Base-by-base conservation (phyloP, 73 alveolate genomes). In the Paramecium tetraurelia region DNA sequence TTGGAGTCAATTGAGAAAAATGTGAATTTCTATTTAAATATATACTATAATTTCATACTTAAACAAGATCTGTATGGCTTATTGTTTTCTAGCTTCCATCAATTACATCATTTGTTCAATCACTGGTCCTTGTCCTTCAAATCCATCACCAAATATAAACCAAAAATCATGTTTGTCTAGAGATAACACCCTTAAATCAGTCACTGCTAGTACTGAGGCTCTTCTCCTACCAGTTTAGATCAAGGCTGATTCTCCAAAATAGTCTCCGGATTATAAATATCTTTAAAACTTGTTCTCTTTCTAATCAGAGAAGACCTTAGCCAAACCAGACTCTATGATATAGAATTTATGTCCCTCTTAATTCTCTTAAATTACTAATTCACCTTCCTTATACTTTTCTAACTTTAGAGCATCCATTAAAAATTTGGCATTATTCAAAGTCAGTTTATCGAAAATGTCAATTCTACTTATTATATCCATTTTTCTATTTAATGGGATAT, bases 321-420 rank as follows among this genome's bases (percentile, higher is more conserved):
- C 95, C 21, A 71, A 77, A 21, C 95, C 95, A 59, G 89, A 59
- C 36, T 85, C 93, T n/a, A 92, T 80, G 0, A 92, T 92, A n/a
- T 92, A 92, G 41, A 92, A 80, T 29, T 86, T 85, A 50, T 86
- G 75, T 7, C 95, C 95, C 11, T 41, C 84, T 31, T 92, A 58
- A 43, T 92, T 86, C 69, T 92, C 92, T 35, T 92, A 35, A 43
- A 92, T 58, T 27, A 92, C 89, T 46, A 86, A 20, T 22, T 92
- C 89, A 24, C 94, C 94, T n/a, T 59, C 89, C 8, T 92, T 57
- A 70, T 40, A 92, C 12, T 53, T 18, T 50, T 92, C 92, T 50
- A 59, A 53, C 24, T 31, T 70, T 22, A 92, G 44, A 2, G 95
- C 71, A 41, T 83, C 93, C 59, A 80, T 20, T 33, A 89, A 88